Evolutionary conservation across 768 basidiomycete species (phyloP).

Genomic region (Suillus subluteus): DNA sequence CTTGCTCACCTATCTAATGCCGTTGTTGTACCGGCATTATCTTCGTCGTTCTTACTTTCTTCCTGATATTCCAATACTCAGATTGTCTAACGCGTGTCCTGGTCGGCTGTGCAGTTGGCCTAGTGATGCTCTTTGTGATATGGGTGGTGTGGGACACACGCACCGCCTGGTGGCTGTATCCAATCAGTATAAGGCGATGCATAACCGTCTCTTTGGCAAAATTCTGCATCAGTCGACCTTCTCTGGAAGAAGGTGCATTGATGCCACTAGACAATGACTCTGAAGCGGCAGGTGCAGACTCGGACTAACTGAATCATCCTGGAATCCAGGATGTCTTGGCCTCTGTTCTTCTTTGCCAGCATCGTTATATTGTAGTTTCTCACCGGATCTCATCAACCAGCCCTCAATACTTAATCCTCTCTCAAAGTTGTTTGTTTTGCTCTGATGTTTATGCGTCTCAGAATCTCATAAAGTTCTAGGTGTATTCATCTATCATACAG

Average conservation of each 20-base stretch:
- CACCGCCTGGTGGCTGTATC: neutral
- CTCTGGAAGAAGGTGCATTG: conserved; percentile 5
- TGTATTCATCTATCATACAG: neutral
- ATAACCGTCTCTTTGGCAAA: neutral
- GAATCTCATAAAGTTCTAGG: neutral
- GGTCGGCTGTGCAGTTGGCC: conserved; percentile 9
- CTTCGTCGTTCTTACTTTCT: conserved; percentile 12
- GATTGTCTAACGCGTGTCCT: neutral
- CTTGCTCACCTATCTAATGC: neutral
- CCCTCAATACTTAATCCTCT: neutral
- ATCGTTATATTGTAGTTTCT: neutral
- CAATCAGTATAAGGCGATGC: neutral
- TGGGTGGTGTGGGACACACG: conserved; percentile 11
- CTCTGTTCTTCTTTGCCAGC: neutral
- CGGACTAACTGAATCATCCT: neutral
- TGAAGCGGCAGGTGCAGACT: conserved; percentile 1
- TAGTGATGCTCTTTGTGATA: conserved; percentile 7
- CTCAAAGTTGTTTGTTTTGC: neutral
- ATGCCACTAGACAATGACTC: neutral
- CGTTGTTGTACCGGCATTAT: conserved; percentile 5
- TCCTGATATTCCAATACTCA: conserved; percentile 8
- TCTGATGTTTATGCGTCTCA: neutral
- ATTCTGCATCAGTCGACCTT: neutral
- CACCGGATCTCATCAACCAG: neutral
- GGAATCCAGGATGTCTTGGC: neutral